Conservation (phyloP, 305 asterid genomes). For the Fraxinus dipetala region DNA sequence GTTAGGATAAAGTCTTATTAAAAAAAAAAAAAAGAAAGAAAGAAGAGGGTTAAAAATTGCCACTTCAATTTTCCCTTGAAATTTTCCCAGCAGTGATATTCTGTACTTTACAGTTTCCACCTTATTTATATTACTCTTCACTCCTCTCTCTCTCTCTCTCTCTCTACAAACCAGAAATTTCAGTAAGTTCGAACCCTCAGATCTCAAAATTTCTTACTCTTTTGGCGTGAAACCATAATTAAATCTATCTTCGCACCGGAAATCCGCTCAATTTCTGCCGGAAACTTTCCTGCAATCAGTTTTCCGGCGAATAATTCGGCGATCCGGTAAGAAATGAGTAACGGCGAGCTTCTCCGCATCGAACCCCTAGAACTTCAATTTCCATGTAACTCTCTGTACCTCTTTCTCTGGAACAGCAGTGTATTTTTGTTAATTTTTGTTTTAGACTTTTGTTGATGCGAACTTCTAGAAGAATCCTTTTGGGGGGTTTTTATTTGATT, state of each 20-base stretch:
- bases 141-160: neutral
- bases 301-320: slow-evolving; percentile 35
- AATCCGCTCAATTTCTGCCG: slow-evolving; percentile 16
- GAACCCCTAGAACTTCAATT: slow-evolving; percentile 62
- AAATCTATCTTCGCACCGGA: slow-evolving; percentile 19
- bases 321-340: slow-evolving; percentile 47
- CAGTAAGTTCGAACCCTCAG: neutral
- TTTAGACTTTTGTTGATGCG: slow-evolving; percentile 14
- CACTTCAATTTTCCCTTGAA: neutral
- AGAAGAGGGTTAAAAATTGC: too few relatives aligned
- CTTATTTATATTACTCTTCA: neutral
- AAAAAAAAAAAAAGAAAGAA: too few relatives aligned
- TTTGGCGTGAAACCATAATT: slow-evolving; percentile 1
- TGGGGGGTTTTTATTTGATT: slow-evolving; percentile 16
- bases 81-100: neutral
- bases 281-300: neutral
- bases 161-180: neutral
- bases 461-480: slow-evolving; percentile 21
- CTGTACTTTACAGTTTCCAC: neutral
- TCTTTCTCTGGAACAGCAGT: neutral
- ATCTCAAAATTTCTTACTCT: neutral
- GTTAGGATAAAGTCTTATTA: too few relatives aligned
- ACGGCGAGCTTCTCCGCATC: slow-evolving; percentile 59
- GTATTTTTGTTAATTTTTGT: neutral
- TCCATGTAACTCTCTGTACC: slow-evolving; percentile 37